Conservation (phyloP, 2,329 filamentous ascomycete genomes). For the Balansia obtecta region DNA sequence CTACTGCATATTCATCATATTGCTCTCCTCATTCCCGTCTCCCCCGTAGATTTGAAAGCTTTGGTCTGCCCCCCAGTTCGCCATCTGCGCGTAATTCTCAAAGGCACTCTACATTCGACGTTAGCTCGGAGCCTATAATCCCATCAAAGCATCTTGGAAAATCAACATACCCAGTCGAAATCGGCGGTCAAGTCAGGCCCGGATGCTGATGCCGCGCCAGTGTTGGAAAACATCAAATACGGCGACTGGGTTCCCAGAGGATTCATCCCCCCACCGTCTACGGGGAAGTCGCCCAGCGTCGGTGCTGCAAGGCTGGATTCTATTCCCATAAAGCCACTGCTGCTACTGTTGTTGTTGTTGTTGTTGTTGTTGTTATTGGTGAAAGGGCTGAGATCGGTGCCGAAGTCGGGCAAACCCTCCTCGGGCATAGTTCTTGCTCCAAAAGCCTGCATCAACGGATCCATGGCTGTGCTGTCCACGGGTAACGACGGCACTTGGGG, state of each 20-base stretch:
- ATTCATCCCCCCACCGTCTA: conserved; percentile 16
- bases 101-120: conserved; percentile 34
- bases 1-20: conserved; percentile 12
- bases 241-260: conserved; percentile 26
- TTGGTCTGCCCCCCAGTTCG: conserved; percentile 39
- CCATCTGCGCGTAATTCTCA: conserved; percentile 42
- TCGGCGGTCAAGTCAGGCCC: conserved; percentile 34
- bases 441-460: conserved; percentile 14
- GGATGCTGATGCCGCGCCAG: conserved; percentile 18
- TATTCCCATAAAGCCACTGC: conserved; percentile 28
- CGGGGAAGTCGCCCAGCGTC: conserved; percentile 19
- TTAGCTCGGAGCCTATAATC: not conserved
- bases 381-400: conserved; percentile 17
- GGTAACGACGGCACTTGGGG: conserved; percentile 15
- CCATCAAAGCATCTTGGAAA: not conserved
- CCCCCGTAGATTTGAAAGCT: conserved; percentile 38
- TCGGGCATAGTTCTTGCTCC: conserved; percentile 12
- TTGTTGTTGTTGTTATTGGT: conserved; percentile 28
- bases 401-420: conserved; percentile 15
- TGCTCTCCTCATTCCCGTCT: conserved; percentile 13
- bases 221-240: conserved; percentile 39
- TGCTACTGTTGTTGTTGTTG: conserved; percentile 29
- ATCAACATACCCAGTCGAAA: conserved; percentile 44
- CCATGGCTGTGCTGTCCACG: conserved; percentile 26
- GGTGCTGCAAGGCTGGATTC: conserved; percentile 27